Percentiles rank a stretch among this genome's conserved stretches.
Conservation (phyloP, 352 stramenopile species). For the Globisporangium cylindrosporum region DNA sequence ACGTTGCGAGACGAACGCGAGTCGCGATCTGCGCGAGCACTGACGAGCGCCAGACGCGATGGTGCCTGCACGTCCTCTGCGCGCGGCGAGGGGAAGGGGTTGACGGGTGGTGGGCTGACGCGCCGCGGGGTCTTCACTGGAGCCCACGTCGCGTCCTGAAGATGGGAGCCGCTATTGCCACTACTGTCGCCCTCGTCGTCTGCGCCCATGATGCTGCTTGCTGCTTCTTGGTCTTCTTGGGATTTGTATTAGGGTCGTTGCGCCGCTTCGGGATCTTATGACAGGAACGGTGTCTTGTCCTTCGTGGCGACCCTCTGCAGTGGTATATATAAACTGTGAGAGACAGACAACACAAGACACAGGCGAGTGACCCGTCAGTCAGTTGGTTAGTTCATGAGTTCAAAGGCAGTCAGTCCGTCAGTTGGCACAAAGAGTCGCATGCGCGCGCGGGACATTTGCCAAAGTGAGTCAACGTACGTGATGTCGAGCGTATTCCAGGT, state of each 20-base stretch:
- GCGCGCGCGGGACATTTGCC: too few relatives aligned
- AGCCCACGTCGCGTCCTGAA: constrained; percentile 8
- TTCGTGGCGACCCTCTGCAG: constrained; percentile 2
- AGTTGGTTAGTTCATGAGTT: background rate
- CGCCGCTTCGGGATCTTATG: constrained; percentile 18
- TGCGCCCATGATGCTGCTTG: constrained; percentile 13
- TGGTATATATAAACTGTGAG: constrained; percentile 17
- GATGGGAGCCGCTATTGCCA: constrained; percentile 19
- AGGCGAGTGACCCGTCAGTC: background rate
- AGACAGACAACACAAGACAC: background rate
- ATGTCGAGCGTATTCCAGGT: constrained; percentile 25
- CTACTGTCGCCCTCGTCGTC: constrained; percentile 22
- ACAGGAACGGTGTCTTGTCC: background rate
- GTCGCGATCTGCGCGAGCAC: constrained; percentile 15
- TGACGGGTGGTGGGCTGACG: constrained; percentile 7
- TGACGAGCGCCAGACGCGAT: background rate
- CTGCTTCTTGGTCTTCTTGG: background rate
- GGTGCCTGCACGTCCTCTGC: background rate
- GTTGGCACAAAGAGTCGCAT: too few relatives aligned
- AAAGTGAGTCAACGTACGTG: constrained; percentile 11
- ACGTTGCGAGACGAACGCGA: constrained; percentile 11
- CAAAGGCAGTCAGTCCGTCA: too few relatives aligned
- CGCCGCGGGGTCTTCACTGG: constrained; percentile 1
- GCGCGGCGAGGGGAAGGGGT: background rate
- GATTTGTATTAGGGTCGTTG: background rate